Evolutionary conservation across 352 stramenopile genomes (phyloP).

Genomic region (Phytophthora pini): DNA sequence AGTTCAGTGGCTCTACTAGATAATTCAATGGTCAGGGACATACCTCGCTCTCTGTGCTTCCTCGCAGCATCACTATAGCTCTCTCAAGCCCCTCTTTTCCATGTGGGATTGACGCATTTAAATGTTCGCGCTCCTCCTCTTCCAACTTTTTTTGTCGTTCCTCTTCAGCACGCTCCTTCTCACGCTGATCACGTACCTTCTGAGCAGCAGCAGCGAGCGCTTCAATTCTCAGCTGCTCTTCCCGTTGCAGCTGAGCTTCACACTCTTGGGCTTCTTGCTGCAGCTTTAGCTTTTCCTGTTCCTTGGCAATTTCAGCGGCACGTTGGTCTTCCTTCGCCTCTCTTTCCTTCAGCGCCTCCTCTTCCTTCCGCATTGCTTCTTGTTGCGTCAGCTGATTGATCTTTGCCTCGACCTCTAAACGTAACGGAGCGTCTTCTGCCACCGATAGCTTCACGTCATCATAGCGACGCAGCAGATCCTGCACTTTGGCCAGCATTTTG

Average conservation of each 20-base stretch:
- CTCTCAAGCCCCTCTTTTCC: slow-evolving; percentile 51
- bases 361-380: slow-evolving; percentile 11
- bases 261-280: slow-evolving; percentile 21
- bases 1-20: neutral
- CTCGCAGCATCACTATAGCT: slow-evolving; percentile 50
- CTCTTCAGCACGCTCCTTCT: slow-evolving; percentile 44
- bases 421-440: slow-evolving; percentile 34
- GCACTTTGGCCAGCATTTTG: slow-evolving; percentile 76
- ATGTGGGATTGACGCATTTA: slow-evolving; percentile 44
- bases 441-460: slow-evolving; percentile 48
- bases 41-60: slow-evolving; percentile 49
- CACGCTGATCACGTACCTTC: slow-evolving; percentile 58
- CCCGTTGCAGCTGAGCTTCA: slow-evolving; percentile 22
- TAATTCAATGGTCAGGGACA: neutral
- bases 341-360: slow-evolving; percentile 13
- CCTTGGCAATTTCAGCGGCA: slow-evolving; percentile 19
- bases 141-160: slow-evolving; percentile 38
- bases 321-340: slow-evolving; percentile 19
- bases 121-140: slow-evolving; percentile 32
- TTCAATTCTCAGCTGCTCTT: slow-evolving; percentile 42
- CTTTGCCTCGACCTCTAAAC: slow-evolving; percentile 26
- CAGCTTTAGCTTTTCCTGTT: slow-evolving; percentile 28
- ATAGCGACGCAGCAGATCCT: slow-evolving; percentile 58
- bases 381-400: slow-evolving; percentile 23
- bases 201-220: slow-evolving; percentile 62